These are phyloP conservation scores for Zea luxurians DNA, from an alignment of 176 grass and related monocot species.

Conservation along the genomic window DNA sequence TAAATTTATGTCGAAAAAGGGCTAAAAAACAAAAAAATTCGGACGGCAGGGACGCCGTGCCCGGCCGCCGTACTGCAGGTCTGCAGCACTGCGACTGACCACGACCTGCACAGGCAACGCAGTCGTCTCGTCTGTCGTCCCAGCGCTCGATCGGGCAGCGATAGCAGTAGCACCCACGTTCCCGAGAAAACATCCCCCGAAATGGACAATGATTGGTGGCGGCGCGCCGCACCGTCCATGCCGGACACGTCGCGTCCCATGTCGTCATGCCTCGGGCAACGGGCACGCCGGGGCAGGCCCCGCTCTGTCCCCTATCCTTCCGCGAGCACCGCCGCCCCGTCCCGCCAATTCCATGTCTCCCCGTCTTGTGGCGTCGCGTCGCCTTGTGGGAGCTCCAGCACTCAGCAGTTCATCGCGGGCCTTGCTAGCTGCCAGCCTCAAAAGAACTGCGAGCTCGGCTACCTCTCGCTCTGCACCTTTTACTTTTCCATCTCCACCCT, in stretches of 20 bases:
- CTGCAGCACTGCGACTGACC: not conserved
- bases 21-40: no score
- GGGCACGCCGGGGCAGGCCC: constrained; percentile 36
- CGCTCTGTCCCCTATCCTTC: constrained; percentile 42
- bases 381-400: constrained; percentile 1
- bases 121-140: not conserved
- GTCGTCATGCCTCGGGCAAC: constrained; percentile 44
- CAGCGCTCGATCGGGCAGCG: not conserved
- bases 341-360: constrained; percentile 53
- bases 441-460: constrained; percentile 44
- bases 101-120: not conserved
- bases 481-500: constrained; percentile 5
- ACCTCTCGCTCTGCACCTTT: not conserved
- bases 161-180: not conserved
- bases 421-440: constrained; percentile 36
- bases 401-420: not conserved
- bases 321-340: constrained; percentile 39
- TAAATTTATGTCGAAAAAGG: no score
- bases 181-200: constrained; percentile 31
- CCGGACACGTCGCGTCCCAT: constrained; percentile 45
- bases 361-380: constrained; percentile 47
- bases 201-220: constrained; percentile 46
- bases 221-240: constrained; percentile 21
- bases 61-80: not conserved
- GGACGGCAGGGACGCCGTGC: no score